Evolutionary conservation across 2,329 filamentous ascomycete species (phyloP).

Genomic region (Penicillium janthinellum): DNA sequence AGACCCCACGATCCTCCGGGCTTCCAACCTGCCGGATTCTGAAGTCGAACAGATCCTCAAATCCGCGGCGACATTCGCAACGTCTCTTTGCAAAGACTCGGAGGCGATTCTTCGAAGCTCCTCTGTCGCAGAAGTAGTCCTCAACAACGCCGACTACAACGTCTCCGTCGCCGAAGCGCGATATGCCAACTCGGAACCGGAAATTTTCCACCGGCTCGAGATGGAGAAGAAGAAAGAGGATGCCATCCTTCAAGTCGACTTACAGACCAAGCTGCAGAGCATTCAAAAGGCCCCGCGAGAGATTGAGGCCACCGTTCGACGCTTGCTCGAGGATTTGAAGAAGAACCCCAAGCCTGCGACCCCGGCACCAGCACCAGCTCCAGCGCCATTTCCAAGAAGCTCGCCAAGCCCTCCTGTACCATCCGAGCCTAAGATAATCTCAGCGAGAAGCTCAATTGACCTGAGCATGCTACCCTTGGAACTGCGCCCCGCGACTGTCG

Average conservation of each 20-base stretch:
- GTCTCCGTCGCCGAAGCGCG: conserved; percentile 57
- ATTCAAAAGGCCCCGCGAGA: conserved; percentile 44
- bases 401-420: conserved; percentile 7
- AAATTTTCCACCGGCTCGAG: conserved; percentile 46
- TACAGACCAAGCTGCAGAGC: conserved; percentile 44
- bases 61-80: conserved; percentile 41
- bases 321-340: conserved; percentile 41
- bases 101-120: conserved; percentile 51
- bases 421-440: background rate
- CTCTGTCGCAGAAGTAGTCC: conserved; percentile 50
- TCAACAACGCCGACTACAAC: conserved; percentile 56
- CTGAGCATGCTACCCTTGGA: conserved; percentile 21
- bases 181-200: conserved; percentile 46
- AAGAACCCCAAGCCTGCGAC: conserved; percentile 24
- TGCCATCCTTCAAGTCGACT: conserved; percentile 47
- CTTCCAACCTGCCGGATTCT: conserved; percentile 37
- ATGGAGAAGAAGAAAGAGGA: conserved; percentile 54
- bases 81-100: conserved; percentile 46
- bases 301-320: conserved; percentile 40
- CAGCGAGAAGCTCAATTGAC: conserved; percentile 17
- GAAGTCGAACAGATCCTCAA: conserved; percentile 44
- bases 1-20: conserved; percentile 35
- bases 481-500: conserved; percentile 31
- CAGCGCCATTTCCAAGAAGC: conserved; percentile 3
- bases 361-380: conserved; percentile 17